These are phyloP conservation scores for Fusarium udum DNA, from an alignment of 2,329 filamentous ascomycete genomes.

Conservation along the genomic window DNA sequence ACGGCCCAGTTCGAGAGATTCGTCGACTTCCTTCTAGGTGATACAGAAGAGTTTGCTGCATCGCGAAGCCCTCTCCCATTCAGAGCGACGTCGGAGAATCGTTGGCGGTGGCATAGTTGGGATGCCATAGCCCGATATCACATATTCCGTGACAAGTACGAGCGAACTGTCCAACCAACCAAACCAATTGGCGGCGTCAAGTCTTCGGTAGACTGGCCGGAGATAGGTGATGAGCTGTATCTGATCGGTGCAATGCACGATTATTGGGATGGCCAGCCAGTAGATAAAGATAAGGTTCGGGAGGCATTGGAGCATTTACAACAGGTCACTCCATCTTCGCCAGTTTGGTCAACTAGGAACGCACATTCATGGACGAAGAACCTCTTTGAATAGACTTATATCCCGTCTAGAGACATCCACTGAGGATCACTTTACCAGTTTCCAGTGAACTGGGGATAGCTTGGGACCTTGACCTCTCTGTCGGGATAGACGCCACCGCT, in stretches of 20 bases:
- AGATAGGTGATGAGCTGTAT: neutral
- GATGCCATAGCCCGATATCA: constrained; percentile 4
- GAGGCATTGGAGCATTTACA: neutral
- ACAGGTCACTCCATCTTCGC: neutral
- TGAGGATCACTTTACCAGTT: neutral
- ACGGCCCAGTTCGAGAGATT: constrained; percentile 7
- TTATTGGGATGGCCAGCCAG: neutral
- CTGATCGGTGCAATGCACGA: neutral
- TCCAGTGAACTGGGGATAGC: neutral
- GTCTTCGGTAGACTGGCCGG: constrained; percentile 8
- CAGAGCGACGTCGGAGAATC: neutral
- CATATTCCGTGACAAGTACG: constrained; percentile 21
- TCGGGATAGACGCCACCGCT: neutral
- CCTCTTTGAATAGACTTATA: neutral
- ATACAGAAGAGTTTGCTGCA: neutral
- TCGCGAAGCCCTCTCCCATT: neutral
- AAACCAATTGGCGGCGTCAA: neutral
- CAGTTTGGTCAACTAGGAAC: neutral
- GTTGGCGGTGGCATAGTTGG: constrained; percentile 11
- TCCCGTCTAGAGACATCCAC: fast-evolving
- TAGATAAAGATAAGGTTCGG: neutral
- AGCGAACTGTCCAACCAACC: neutral
- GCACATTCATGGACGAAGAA: neutral
- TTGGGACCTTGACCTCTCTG: neutral
- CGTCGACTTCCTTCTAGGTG: neutral